Base-by-base conservation (phyloP, 1,139 yeast species). In the Arxiozyma telluris region DNA sequence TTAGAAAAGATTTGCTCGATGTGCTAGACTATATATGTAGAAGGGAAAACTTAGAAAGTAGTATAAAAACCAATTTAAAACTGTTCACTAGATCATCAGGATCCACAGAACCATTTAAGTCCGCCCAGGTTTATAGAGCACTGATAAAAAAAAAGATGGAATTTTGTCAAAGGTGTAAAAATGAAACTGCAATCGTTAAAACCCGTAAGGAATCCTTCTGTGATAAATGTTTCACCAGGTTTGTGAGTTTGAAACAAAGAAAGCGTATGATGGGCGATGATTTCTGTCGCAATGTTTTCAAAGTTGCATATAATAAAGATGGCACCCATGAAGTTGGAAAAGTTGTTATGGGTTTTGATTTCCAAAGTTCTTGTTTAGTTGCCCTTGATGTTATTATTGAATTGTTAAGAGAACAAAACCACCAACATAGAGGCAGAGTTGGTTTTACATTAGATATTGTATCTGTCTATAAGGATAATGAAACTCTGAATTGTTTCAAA, bases 181-280 rank as follows among this genome's bases (percentile, higher is more conserved):
- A 66, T 0, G 72, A 67, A 3, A 59, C 60, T 0, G 80, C 87
- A 0, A 73, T 73, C 1, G 68, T 84, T 7, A 64, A 73, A 0
- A 78, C 91, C 1, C 72, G 96, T 59, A 85, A 84, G 60, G 96
- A 89, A 64, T 67, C 73, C 11, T 85, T 86, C 58, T 88, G 96
- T 68, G 67, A 74, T 47, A 64, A 64, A n/a, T 91, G 98, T 67
- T 90, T 88, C 61, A 66, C 79, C 34, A 74, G 83, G 57, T 90
- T 88, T 62, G 75, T 90, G 42, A 76, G 86, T 57, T 84, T 89
- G 30, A 90, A 89, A 66, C 91, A 87, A 68, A 76, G 96, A 58
- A 86, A 84, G 64, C 85, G 78, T 64, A 82, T 91, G 88, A 82
- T 89, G 86, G 74, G 73, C 44, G 78, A 77, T 59, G 91, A 86